phyloP scores from a whole-genome alignment of 208 protist species.

The Trypanosoma grayi region DNA sequence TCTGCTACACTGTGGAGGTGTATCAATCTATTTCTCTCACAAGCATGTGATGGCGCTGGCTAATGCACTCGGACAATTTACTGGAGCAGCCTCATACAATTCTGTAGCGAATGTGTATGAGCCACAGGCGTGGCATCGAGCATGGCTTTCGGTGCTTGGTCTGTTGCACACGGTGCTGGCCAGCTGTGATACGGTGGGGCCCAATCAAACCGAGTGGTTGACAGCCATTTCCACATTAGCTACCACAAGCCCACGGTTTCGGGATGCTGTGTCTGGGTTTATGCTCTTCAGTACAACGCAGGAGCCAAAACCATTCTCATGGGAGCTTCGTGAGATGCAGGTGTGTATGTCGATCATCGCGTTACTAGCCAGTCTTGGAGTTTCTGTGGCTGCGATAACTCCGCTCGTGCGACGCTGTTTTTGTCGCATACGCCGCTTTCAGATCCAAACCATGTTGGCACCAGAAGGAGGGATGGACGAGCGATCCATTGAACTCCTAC shows the following conservation, averaged over 20 bases:
- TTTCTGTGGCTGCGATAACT: conserved; percentile 26
- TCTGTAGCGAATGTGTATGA: conserved; percentile 22
- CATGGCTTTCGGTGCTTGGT: conserved; percentile 57
- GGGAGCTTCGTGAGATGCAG: conserved; percentile 63
- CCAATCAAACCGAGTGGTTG: conserved; percentile 29
- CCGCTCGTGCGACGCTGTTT: conserved; percentile 53
- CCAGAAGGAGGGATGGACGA: conserved; percentile 13
- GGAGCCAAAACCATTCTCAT: conserved; percentile 32
- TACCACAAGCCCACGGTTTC: conserved; percentile 46
- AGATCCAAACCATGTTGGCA: conserved; percentile 1
- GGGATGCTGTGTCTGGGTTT: conserved; percentile 49
- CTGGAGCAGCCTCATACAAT: conserved; percentile 33
- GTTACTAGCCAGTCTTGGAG: conserved; percentile 35
- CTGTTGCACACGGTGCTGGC: conserved; percentile 28
- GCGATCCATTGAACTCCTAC: conserved; percentile 14
- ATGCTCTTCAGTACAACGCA: conserved; percentile 10
- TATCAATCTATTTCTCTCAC: conserved; percentile 26
- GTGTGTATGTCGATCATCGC: conserved; percentile 41
- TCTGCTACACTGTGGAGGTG: conserved; percentile 19
- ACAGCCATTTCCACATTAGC: conserved; percentile 24
- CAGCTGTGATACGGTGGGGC: conserved; percentile 5
- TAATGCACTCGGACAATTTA: conserved; percentile 54
- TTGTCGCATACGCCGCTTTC: conserved; percentile 30
- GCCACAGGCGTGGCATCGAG: conserved; percentile 48
- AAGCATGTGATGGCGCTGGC: conserved; percentile 35